phyloP scores from a whole-genome alignment of 176 grass and related monocot genomes.

The Phyllostachys edulis region DNA sequence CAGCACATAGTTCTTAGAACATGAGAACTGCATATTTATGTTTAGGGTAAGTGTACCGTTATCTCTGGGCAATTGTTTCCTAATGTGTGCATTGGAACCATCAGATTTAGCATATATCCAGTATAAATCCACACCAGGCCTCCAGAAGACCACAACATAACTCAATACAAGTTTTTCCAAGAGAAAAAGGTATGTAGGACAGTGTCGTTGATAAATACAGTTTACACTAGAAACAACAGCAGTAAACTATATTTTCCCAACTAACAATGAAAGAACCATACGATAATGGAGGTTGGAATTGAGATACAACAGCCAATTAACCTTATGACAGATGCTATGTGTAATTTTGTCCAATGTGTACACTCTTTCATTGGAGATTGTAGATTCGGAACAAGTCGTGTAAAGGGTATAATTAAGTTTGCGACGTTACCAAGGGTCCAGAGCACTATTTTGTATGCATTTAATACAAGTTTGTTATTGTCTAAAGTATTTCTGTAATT shows the following conservation, averaged over 20 bases:
- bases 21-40: neutral
- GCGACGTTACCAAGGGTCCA: neutral
- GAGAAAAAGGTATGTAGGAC: neutral
- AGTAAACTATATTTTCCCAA: neutral
- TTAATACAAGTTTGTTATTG: neutral
- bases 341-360: neutral
- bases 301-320: constrained; percentile 4
- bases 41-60: neutral
- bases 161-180: neutral
- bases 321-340: neutral
- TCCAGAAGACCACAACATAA: neutral
- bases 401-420: neutral
- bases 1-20: neutral
- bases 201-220: neutral
- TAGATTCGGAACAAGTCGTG: neutral
- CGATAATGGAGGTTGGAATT: neutral
- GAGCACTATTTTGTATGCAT: neutral
- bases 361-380: neutral
- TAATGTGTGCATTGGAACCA: neutral
- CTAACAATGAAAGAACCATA: neutral
- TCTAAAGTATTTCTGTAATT: neutral
- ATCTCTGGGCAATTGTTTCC: neutral
- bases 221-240: constrained; percentile 20
- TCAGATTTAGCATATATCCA: neutral
- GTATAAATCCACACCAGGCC: neutral